A percentile compares a stretch with the other conserved stretches of the same genome.
These are phyloP conservation scores for Linaria vulgaris DNA, from an alignment of 257 asterid genomes.

Conservation along the genomic window DNA sequence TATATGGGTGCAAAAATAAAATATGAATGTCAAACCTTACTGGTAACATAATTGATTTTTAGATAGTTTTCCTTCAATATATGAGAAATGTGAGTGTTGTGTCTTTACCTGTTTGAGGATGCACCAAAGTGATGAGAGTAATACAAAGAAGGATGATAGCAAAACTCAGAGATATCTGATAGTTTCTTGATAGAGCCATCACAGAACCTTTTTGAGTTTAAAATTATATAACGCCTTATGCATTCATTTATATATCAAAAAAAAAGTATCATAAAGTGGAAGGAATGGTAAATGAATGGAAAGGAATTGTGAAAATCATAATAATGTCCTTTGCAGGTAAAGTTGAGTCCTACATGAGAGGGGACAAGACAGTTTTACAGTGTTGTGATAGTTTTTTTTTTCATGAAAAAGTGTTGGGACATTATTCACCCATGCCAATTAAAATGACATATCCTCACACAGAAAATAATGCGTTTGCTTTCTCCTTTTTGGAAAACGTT, in stretches of 20 bases:
- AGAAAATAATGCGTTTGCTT: constrained; percentile 28
- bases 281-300: no score
- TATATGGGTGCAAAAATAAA: no score
- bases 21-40: no score
- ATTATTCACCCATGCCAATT: constrained; percentile 16
- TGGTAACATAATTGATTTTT: no score
- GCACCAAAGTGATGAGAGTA: constrained; percentile 34
- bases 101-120: constrained; percentile 44
- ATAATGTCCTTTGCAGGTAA: constrained; percentile 17
- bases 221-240: neutral
- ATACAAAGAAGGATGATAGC: constrained; percentile 38
- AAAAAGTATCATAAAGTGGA: no score
- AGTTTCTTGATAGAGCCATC: constrained; percentile 41
- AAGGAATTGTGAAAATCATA: neutral
- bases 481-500: constrained; percentile 41
- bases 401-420: constrained; percentile 29
- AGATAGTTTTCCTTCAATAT: no score
- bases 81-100: neutral
- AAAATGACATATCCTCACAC: constrained; percentile 22
- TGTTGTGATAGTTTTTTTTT: no score
- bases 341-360: constrained; percentile 25
- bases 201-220: no score
- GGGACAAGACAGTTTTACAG: constrained; percentile 39
- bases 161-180: constrained; percentile 38
- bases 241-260: neutral